These are phyloP conservation scores for Kurtzmaniella cleridarum DNA, from an alignment of 805 yeast species.

Conservation along the genomic window DNA sequence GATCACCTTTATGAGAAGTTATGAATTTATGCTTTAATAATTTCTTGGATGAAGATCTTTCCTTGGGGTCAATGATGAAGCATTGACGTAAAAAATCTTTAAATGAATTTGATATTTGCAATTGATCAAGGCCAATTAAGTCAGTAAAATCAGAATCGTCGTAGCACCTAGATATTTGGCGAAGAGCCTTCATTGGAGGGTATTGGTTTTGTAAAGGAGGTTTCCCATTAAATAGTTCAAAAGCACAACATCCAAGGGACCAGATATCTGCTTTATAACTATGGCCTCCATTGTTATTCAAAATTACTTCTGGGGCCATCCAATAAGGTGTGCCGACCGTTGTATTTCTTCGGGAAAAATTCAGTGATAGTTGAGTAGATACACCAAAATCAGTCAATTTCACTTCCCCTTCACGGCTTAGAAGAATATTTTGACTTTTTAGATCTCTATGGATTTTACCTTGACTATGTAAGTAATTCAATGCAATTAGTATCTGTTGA, in stretches of 20 bases:
- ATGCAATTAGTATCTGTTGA: constrained; percentile 52
- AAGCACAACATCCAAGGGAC: constrained; percentile 76
- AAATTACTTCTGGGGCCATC: constrained; percentile 61
- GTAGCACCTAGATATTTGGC: constrained; percentile 29
- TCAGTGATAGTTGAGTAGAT: constrained; percentile 37
- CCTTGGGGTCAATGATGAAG: constrained; percentile 27
- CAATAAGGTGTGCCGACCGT: constrained; percentile 57
- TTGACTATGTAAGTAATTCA: constrained; percentile 59
- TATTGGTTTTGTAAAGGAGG: constrained; percentile 54
- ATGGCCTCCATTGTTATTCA: constrained; percentile 54
- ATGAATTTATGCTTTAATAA: constrained; percentile 32
- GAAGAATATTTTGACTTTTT: constrained; percentile 36
- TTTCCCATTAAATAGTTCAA: constrained; percentile 64
- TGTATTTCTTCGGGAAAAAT: constrained; percentile 39
- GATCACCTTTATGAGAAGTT: constrained; percentile 10
- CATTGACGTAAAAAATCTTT: constrained; percentile 30
- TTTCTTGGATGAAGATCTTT: constrained; percentile 25
- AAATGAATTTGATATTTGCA: constrained; percentile 18
- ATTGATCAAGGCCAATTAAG: constrained; percentile 19
- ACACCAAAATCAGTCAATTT: constrained; percentile 44
- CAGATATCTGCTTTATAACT: constrained; percentile 64
- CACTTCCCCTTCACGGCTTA: constrained; percentile 32
- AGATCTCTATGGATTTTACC: constrained; percentile 69
- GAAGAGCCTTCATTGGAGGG: constrained; percentile 41
- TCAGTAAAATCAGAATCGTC: constrained; percentile 24